Evolutionary conservation across 2,329 filamentous ascomycete species (phyloP).

Genomic region (Hymenoscyphus infarciens): DNA sequence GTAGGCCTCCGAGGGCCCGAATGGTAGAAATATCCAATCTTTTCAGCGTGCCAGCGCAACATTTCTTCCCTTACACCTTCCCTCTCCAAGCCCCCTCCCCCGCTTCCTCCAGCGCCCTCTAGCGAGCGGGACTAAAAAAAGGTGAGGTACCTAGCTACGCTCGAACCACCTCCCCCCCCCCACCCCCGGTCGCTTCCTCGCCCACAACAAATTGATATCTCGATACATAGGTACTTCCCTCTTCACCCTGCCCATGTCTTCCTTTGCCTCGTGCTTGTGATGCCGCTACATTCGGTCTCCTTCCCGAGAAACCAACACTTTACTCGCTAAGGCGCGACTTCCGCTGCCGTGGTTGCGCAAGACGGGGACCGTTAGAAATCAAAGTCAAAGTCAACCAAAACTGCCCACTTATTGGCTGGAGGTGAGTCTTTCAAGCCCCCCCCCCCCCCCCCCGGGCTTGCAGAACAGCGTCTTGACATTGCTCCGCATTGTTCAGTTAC

Average conservation of each 20-base stretch:
- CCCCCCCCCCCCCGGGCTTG: slow-evolving; percentile 14
- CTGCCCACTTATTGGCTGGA: slow-evolving; percentile 3
- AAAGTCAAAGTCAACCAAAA: slow-evolving; percentile 10
- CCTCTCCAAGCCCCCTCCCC: not conserved
- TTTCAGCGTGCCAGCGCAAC: not conserved
- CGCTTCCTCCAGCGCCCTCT: not conserved
- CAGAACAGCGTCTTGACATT: slow-evolving; percentile 2
- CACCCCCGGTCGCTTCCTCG: not conserved
- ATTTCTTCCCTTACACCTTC: not conserved
- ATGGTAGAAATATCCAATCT: not conserved
- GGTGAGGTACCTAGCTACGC: not conserved
- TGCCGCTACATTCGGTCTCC: not conserved
- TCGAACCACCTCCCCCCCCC: not conserved
- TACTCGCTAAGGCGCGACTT: slow-evolving; percentile 12
- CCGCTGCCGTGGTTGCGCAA: slow-evolving; percentile 10
- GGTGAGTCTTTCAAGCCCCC: slow-evolving; percentile 12
- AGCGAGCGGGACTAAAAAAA: not conserved
- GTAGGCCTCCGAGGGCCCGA: not conserved
- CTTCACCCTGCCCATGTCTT: not conserved
- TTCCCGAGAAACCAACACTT: not conserved
- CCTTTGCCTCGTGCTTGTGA: not conserved
- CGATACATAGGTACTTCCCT: not conserved
- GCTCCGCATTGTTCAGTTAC: slow-evolving; percentile 15
- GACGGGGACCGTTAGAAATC: slow-evolving; percentile 2
- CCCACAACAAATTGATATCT: not conserved